Evolutionary conservation across 1,139 yeast species (phyloP), one percentile per base, ranked within the genome.

Genomic region (Wickerhamomyces sp.): DNA sequence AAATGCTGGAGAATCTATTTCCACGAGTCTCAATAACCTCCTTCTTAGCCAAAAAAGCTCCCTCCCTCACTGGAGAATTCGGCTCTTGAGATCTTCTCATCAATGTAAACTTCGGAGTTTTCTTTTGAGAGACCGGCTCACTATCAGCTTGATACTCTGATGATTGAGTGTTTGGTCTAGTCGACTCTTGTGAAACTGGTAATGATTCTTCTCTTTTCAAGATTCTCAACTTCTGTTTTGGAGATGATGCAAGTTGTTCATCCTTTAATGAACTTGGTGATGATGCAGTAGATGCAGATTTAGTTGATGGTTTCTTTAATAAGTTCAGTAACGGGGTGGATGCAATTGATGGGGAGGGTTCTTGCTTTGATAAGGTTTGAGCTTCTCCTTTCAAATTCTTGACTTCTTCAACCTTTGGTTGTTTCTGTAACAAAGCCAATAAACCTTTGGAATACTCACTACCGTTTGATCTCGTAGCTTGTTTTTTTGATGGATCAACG

Each of bases 211-310:
- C 45, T 42, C 56, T 50, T 37, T 54, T 57, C 43, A 57, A 33
- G 15, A 57, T 44, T 40, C 50, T 57, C 15, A 55, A 27, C 41
- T 56, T 56, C 34, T 55, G 53, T 40, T 46, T 50, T 9, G 42
- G 29, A 2, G 40, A 30, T 10, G 31, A 27, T 36, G 10, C 13
- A 26, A 32, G 30, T n/a, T n/a, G n/a, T 9, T 31, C 34, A 7
- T 36, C 34, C 13, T 39, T 27, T 7, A 27, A 5, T 3, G 35
- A 10, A 10, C 18, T 30, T n/a, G 15, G 27, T 15, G 40, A 10
- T 18, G 15, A 13, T n/a, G 37, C 13, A 1, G 23, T 35, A 26
- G 36, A 32, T 3, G 43, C 31, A 27, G 26, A n/a, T 29, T 9
- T 40, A 13, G 11, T 18, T 27, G 15, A 14, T 26, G 46, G 47